Base-by-base conservation (phyloP, 768 basidiomycete genomes). In the Rhodotorula paludigena region DNA sequence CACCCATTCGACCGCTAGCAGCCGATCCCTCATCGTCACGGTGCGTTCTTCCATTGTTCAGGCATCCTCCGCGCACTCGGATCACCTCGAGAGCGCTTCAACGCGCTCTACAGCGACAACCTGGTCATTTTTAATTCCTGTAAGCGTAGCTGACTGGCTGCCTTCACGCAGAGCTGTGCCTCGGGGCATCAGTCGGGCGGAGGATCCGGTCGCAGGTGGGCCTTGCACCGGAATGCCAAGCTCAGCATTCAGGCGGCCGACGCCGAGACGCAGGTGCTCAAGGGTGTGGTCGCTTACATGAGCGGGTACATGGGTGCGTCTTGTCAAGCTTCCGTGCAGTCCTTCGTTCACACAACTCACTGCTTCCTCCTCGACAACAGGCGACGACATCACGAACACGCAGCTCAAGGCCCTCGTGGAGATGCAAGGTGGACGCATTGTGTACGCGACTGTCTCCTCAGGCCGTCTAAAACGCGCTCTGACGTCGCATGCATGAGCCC, bases 321-420 rank as follows among this genome's bases (percentile, higher is more conserved):
- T n/a, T n/a, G n/a, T n/a, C n/a, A n/a, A n/a, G n/a, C 21, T 10
- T n/a, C 10, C 52, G 5, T 39, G 30, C 18, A 25, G 20, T 25
- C 6, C 8, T 88, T 88, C 70, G 86, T 89, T 74, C 82, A 85
- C 9, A 52, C 41, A 38, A 30, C 30, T 42, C 52, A 49, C 56
- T 18, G 25, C 21, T 14, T 88, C 1, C 89, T 85, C 74, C 79
- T 89, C 64, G 33, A 16, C 2, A 1, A 8, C 58, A 63, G 64
- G 64, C 18, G 81, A 81, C 38, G 82, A 82, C 51, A 89, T 87
- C 30, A 91, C 89, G 3, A 89, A 90, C 75, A 83, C 87, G 57
- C 89, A 91, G 78, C 85, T 92, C 81, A 90, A 85, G 78, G 80
- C 84, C 71, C 79, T 86, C 21, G 81, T 91, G 15, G 76, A 80